Evolutionary conservation across 768 basidiomycete genomes (phyloP).

Genomic region (Tephrocybe rancida): DNA sequence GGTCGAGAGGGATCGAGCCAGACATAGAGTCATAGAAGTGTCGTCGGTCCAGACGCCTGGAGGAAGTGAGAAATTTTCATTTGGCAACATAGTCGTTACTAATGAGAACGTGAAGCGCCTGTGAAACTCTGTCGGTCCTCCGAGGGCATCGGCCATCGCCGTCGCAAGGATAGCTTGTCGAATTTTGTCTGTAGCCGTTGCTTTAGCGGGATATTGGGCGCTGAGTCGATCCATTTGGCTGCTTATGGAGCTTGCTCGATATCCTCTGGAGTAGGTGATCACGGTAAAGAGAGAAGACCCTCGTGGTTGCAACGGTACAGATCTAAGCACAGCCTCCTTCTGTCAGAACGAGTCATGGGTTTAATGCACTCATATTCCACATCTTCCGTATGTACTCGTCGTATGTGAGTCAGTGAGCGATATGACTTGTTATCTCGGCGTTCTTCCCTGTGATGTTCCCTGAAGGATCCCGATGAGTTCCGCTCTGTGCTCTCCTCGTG

Average conservation of each 20-base stretch:
- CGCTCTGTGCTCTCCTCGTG: too few relatives aligned
- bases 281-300: background rate
- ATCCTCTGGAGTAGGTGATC: too few relatives aligned
- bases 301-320: background rate
- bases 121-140: slow-evolving; percentile 44
- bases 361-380: background rate
- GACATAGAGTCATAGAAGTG: slow-evolving; percentile 48
- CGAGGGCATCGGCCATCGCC: slow-evolving; percentile 48
- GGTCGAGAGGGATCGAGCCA: slow-evolving; percentile 41
- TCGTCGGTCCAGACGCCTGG: slow-evolving; percentile 52
- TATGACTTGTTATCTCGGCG: too few relatives aligned
- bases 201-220: slow-evolving; percentile 27
- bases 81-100: slow-evolving; percentile 37
- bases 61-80: slow-evolving; percentile 35
- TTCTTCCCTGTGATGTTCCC: too few relatives aligned
- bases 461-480: too few relatives aligned
- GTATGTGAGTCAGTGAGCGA: too few relatives aligned
- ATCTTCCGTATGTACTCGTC: background rate
- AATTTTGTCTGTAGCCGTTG: slow-evolving; percentile 38
- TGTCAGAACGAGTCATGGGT: background rate
- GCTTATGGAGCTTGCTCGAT: too few relatives aligned
- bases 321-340: too few relatives aligned
- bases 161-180: slow-evolving; percentile 37
- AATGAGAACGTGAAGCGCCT: slow-evolving; percentile 39
- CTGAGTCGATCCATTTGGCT: background rate